These are phyloP conservation scores for Conticribra weissflogii DNA, from an alignment of 108 stramenopile genomes.

Conservation along the genomic window DNA sequence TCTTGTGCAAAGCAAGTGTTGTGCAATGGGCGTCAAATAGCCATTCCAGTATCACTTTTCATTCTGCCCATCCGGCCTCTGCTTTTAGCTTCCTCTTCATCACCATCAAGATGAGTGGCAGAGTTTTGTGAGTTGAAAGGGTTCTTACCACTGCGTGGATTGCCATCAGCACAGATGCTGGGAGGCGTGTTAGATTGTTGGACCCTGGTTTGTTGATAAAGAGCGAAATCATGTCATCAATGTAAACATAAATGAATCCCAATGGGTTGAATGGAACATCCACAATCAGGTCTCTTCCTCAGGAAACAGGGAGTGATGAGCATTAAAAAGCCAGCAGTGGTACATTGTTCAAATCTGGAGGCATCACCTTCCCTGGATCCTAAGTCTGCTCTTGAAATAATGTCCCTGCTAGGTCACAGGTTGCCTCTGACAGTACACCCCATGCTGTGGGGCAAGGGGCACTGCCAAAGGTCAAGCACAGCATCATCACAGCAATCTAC, in stretches of 20 bases:
- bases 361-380: not conserved
- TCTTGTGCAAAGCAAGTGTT: too few relatives aligned
- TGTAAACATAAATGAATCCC: slow-evolving; percentile 20
- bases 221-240: slow-evolving; percentile 9
- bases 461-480: slow-evolving; percentile 32
- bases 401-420: slow-evolving; percentile 11
- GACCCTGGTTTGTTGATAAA: not conserved
- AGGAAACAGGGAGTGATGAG: slow-evolving; percentile 16
- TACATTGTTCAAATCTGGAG: not conserved
- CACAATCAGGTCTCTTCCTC: slow-evolving; percentile 20
- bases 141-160: too few relatives aligned
- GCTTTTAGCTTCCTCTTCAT: too few relatives aligned
- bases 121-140: too few relatives aligned
- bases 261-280: slow-evolving; percentile 15
- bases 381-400: not conserved
- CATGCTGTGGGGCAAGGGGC: slow-evolving; percentile 22
- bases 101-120: too few relatives aligned
- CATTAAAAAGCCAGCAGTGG: too few relatives aligned
- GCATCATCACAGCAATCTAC: slow-evolving; percentile 5
- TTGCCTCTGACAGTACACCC: slow-evolving; percentile 16
- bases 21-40: too few relatives aligned
- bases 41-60: too few relatives aligned
- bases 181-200: too few relatives aligned
- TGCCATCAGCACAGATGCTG: not conserved
- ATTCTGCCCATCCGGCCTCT: too few relatives aligned